Conservation (phyloP, 106 monocot species). For the Platanthera zijinensis region DNA sequence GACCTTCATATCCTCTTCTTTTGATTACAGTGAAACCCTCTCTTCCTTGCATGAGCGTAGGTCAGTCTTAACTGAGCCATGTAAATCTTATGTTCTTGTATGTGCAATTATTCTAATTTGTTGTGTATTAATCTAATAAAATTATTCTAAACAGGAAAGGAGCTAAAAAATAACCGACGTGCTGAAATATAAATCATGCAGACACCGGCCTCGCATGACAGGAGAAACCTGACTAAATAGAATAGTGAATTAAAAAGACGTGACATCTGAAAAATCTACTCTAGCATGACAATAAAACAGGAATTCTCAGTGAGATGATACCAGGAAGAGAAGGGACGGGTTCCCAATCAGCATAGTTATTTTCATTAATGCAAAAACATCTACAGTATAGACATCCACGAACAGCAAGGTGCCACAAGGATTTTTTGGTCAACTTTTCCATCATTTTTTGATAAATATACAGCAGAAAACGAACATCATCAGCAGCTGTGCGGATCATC, state of each 20-base stretch:
- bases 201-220: not conserved
- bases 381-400: conserved; percentile 77
- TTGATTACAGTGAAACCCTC: too few species aligned
- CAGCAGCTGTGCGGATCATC: conserved; percentile 82
- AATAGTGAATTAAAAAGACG: not conserved
- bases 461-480: conserved; percentile 89
- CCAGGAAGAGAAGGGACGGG: conserved; percentile 64
- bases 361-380: conserved; percentile 78
- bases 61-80: too few species aligned
- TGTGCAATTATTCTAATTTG: too few species aligned
- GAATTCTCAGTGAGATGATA: conserved; percentile 9
- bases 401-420: conserved; percentile 64
- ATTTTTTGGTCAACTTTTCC: conserved; percentile 57
- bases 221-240: not conserved
- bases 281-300: not conserved
- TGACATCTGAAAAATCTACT: not conserved
- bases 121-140: not conserved
- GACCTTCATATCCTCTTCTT: too few species aligned
- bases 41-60: too few species aligned
- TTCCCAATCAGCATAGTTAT: conserved; percentile 69
- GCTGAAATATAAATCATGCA: not conserved
- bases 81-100: too few species aligned
- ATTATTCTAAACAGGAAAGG: not conserved
- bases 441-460: conserved; percentile 81
- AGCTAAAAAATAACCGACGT: not conserved